These are phyloP conservation scores for Pseudevernia furfuracea DNA, from an alignment of 495 filamentous ascomycete species.

Conservation along the genomic window DNA sequence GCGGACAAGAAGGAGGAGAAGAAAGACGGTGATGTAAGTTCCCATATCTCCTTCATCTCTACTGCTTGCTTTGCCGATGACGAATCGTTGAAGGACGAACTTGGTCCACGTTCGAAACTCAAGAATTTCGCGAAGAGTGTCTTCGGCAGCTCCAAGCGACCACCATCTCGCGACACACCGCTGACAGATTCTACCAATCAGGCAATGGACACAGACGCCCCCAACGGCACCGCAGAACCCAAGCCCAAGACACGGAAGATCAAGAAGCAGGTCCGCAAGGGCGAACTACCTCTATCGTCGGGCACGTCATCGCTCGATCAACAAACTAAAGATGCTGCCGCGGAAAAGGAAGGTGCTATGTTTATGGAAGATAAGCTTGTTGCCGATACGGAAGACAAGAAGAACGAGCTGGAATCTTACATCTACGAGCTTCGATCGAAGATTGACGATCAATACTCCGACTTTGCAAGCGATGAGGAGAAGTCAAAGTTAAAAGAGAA, in stretches of 20 bases:
- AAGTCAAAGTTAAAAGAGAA: conserved; percentile 75
- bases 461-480: conserved; percentile 86
- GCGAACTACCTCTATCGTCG: conserved; percentile 80
- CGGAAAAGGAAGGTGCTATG: conserved; percentile 84
- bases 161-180: conserved; percentile 22
- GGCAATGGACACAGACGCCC: conserved; percentile 83
- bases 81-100: conserved; percentile 15
- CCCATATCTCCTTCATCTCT: conserved; percentile 2
- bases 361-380: conserved; percentile 98
- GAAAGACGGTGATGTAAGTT: conserved; percentile 68
- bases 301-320: conserved; percentile 74
- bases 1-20: conserved; percentile 41
- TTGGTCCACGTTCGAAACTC: conserved; percentile 20
- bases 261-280: conserved; percentile 99
- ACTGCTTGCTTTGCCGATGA: conserved; percentile 11
- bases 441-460: conserved; percentile 80
- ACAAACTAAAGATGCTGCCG: conserved; percentile 51
- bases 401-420: conserved; percentile 96
- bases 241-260: conserved; percentile 95
- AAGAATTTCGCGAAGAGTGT: conserved; percentile 24
- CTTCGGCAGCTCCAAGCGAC: conserved; percentile 22
- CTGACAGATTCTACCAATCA: conserved; percentile 36
- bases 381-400: conserved; percentile 96
- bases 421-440: conserved; percentile 96
- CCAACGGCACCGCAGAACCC: conserved; percentile 57